A percentile compares a stretch with the other conserved stretches of the same genome.
phyloP scores from a whole-genome alignment of 2,329 filamentous ascomycete species.

The Talaromyces sp. region DNA sequence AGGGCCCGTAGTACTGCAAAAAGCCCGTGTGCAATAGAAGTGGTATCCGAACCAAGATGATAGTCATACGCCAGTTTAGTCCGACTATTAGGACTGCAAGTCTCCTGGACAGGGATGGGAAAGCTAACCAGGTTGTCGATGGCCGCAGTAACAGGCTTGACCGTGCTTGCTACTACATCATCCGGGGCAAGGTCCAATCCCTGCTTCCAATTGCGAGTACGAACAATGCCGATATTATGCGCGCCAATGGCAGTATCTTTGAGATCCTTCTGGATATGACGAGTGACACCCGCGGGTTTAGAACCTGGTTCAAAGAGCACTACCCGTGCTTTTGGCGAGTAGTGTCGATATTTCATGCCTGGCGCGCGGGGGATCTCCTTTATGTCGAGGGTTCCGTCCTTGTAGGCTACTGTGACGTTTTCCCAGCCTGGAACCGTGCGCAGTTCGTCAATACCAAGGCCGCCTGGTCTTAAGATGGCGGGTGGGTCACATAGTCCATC shows the following conservation, averaged over 20 bases:
- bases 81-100: conserved; percentile 16
- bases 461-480: conserved; percentile 80
- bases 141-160: conserved; percentile 26
- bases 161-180: conserved; percentile 24
- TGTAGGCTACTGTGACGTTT: conserved; percentile 73
- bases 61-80: conserved; percentile 64
- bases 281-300: conserved; percentile 27
- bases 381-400: conserved; percentile 70
- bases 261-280: conserved; percentile 38
- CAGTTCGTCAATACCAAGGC: conserved; percentile 80
- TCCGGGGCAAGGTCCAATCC: conserved; percentile 32
- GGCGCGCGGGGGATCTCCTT: conserved; percentile 75
- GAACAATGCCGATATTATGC: conserved; percentile 43
- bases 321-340: conserved; percentile 86
- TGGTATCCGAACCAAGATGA: conserved; percentile 69
- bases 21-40: conserved; percentile 78
- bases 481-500: conserved; percentile 84
- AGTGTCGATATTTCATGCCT: conserved; percentile 99
- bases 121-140: conserved; percentile 33
- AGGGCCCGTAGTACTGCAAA: conserved; percentile 87
- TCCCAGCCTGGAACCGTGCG: conserved; percentile 78
- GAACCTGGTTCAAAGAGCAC: conserved; percentile 72
- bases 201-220: conserved; percentile 40
- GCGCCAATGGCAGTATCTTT: conserved; percentile 32
- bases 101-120: conserved; percentile 29